Evolutionary conservation across 108 stramenopile species (phyloP).

Genomic region (Fistulifera pelliculosa): DNA sequence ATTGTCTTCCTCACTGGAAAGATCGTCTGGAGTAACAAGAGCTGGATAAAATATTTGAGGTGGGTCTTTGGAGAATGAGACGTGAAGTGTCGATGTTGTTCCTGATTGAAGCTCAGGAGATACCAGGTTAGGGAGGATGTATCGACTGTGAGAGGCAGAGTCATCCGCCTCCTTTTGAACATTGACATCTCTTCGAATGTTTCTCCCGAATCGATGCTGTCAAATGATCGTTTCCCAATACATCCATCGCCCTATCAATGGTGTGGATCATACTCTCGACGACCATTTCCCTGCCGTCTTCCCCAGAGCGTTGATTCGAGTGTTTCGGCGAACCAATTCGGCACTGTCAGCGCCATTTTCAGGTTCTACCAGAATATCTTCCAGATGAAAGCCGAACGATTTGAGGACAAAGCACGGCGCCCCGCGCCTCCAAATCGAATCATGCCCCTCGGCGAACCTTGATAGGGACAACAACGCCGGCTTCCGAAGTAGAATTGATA

Average conservation of each 20-base stretch:
- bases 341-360: neutral
- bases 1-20: conserved; percentile 26
- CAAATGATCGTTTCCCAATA: conserved; percentile 36
- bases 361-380: conserved; percentile 13
- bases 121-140: conserved; percentile 22
- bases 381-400: conserved; percentile 49
- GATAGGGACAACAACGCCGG: conserved; percentile 48
- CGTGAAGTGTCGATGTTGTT: conserved; percentile 15
- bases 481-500: conserved; percentile 31
- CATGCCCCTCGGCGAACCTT: conserved; percentile 60
- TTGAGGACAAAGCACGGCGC: conserved; percentile 71
- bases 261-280: neutral
- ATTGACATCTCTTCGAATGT: conserved; percentile 15
- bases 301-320: conserved; percentile 29
- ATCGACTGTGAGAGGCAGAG: conserved; percentile 28
- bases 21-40: conserved; percentile 31
- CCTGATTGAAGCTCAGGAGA: conserved; percentile 28
- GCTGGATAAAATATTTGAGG: conserved; percentile 32
- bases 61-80: conserved; percentile 27
- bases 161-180: conserved; percentile 19
- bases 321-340: conserved; percentile 36
- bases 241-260: neutral
- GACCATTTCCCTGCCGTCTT: conserved; percentile 19
- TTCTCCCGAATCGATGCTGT: conserved; percentile 22
- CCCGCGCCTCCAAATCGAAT: conserved; percentile 78